Percentiles rank a stretch among this genome's conserved stretches.
Evolutionary conservation across 2,329 filamentous ascomycete genomes (phyloP).

Genomic region (Arthrobotrys iridis): DNA sequence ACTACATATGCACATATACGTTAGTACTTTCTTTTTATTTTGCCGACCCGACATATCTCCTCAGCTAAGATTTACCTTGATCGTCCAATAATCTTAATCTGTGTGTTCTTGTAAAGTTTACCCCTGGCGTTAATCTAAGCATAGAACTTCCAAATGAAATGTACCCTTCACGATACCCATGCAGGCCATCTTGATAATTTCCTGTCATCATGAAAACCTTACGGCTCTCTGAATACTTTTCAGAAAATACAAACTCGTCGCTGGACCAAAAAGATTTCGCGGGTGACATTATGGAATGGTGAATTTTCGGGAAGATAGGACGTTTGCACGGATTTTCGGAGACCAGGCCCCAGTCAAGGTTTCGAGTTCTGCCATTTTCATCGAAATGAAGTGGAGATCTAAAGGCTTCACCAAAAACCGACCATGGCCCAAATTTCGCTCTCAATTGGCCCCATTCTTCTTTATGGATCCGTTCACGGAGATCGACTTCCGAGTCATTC

Average conservation of each 20-base stretch:
- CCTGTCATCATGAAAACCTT: background rate
- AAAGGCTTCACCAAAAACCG: conserved; percentile 1
- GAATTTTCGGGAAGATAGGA: background rate
- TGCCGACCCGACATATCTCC: background rate
- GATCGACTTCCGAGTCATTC: too few relatives aligned
- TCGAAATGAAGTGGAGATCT: background rate
- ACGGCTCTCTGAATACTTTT: background rate
- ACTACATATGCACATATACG: conserved; percentile 27
- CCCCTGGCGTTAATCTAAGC: conserved; percentile 26
- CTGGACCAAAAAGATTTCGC: background rate
- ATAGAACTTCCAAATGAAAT: conserved; percentile 29
- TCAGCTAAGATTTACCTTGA: background rate
- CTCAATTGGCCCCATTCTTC: background rate
- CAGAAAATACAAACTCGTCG: background rate
- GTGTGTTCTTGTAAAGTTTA: conserved; percentile 19
- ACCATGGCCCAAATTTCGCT: background rate
- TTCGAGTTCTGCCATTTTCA: background rate
- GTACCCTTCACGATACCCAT: conserved; percentile 6
- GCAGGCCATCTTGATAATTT: too few relatives aligned
- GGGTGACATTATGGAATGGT: too few relatives aligned
- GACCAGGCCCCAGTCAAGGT: conserved; percentile 8
- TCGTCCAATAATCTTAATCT: background rate
- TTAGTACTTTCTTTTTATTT: background rate
- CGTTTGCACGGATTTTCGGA: background rate
- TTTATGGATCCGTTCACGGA: too few relatives aligned